Evolutionary conservation across 371 early-diverging fungal genomes (phyloP).

Genomic region (Saksenaea oblongispora): DNA sequence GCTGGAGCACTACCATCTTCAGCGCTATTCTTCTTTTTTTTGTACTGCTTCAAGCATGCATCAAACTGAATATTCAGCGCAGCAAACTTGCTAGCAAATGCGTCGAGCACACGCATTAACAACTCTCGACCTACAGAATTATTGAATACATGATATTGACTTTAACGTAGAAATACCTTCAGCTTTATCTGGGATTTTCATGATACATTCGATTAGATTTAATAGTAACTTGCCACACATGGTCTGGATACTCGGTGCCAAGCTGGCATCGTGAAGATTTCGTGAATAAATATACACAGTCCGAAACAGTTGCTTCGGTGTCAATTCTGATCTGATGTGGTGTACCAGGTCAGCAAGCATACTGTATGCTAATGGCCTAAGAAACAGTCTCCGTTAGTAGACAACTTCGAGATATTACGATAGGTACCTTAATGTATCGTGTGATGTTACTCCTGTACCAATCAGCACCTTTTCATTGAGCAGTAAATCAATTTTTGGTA

Average conservation of each 20-base stretch:
- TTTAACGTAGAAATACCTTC: conserved; percentile 37
- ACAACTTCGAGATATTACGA: not conserved
- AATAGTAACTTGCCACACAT: conserved; percentile 95
- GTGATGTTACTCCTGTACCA: conserved; percentile 91
- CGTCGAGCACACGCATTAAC: conserved; percentile 83
- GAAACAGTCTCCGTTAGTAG: not conserved
- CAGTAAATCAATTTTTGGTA: conserved; percentile 84
- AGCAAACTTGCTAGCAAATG: conserved; percentile 79
- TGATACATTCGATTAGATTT: conserved; percentile 87
- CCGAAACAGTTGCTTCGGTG: conserved; percentile 72
- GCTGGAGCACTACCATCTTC: conserved; percentile 4
- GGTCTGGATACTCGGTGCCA: conserved; percentile 90
- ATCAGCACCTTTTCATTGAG: conserved; percentile 90
- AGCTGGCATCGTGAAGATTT: conserved; percentile 86
- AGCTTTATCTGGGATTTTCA: conserved; percentile 64
- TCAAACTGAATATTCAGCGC: conserved; percentile 68
- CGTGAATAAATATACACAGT: conserved; percentile 89
- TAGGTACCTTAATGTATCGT: conserved; percentile 80
- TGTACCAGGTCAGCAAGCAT: conserved; percentile 96
- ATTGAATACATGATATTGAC: not conserved
- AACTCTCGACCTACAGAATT: conserved; percentile 64
- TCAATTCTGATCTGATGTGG: conserved; percentile 86
- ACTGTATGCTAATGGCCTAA: conserved; percentile 87
- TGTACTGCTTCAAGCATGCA: conserved; percentile 52
- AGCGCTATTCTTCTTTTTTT: conserved; percentile 35